Percentiles rank a stretch among this genome's conserved stretches.
Conservation (phyloP, 495 filamentous ascomycete species). For the Geoglossum glabrum region DNA sequence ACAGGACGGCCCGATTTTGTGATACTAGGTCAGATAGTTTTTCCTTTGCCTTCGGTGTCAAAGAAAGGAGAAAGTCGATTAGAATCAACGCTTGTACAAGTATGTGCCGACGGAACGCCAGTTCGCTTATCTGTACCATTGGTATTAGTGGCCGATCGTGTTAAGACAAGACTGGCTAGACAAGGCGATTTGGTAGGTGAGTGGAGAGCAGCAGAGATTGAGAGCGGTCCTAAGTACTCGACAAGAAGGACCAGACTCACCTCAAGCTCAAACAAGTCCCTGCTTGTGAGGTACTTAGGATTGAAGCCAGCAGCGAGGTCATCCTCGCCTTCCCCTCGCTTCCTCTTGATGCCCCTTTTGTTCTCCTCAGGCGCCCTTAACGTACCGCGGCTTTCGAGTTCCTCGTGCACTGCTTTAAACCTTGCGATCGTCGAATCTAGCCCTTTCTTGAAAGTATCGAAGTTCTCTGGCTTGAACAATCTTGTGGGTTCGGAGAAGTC, state of each 20-base stretch:
- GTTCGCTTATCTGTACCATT: constrained; percentile 52
- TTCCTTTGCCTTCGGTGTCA: constrained; percentile 64
- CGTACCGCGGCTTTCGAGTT: constrained; percentile 28
- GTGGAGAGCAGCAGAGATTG: not conserved
- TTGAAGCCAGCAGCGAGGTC: constrained; percentile 63
- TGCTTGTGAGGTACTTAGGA: constrained; percentile 87
- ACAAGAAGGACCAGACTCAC: constrained; percentile 24
- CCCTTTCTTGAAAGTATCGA: constrained; percentile 56
- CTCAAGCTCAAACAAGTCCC: constrained; percentile 89
- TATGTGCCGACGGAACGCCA: constrained; percentile 82
- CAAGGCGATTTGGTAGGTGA: not conserved
- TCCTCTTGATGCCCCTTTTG: constrained; percentile 49
- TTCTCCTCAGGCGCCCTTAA: constrained; percentile 37
- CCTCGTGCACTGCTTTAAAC: constrained; percentile 62
- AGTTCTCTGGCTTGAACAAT: constrained; percentile 49
- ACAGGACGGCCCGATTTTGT: constrained; percentile 71
- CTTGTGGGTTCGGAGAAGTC: constrained; percentile 78
- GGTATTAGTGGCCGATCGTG: not conserved
- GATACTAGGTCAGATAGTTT: constrained; percentile 44
- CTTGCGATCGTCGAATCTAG: constrained; percentile 58
- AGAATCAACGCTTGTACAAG: constrained; percentile 87
- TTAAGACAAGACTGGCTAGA: not conserved
- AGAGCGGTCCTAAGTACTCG: not conserved
- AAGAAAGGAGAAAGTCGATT: constrained; percentile 76
- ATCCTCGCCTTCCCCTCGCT: constrained; percentile 40